These are phyloP conservation scores for Carallia brachiata DNA, from an alignment of 345 rosid species.

Conservation along the genomic window DNA sequence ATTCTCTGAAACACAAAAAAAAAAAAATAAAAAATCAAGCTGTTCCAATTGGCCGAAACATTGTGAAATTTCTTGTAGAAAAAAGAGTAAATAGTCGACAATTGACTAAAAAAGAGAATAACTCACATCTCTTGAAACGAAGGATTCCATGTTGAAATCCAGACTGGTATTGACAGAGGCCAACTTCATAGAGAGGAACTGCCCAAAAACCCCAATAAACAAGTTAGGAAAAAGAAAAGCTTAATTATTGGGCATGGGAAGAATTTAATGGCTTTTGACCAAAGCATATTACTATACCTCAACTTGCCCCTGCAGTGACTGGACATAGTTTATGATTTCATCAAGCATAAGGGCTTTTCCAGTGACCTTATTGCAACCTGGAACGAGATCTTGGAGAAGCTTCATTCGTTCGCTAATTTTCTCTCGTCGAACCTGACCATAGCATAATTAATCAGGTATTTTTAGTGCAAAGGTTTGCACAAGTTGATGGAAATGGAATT, in stretches of 20 bases:
- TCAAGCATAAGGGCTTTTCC: constrained; percentile 93
- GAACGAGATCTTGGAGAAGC: constrained; percentile 93
- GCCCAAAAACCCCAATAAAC: constrained; percentile 11
- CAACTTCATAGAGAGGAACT: constrained; percentile 92
- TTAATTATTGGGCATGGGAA: constrained; percentile 9
- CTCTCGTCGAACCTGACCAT: constrained; percentile 74
- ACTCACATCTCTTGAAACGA: constrained; percentile 73
- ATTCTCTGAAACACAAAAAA: constrained; percentile 38
- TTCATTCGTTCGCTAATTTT: constrained; percentile 97
- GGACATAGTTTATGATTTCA: constrained; percentile 88
- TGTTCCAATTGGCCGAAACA: not conserved
- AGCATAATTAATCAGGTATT: not conserved
- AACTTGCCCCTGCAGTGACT: constrained; percentile 86
- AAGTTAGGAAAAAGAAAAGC: not conserved
- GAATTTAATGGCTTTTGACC: not conserved
- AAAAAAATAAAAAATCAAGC: too few relatives aligned
- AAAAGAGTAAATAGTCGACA: not conserved
- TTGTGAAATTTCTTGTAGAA: not conserved
- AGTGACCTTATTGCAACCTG: constrained; percentile 94
- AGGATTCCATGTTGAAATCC: constrained; percentile 58
- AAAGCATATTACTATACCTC: constrained; percentile 50
- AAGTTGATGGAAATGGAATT: not conserved
- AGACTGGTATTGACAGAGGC: constrained; percentile 73
- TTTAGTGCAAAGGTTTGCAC: constrained; percentile 6
- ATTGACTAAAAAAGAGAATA: constrained; percentile 9